A percentile compares a stretch with the other conserved stretches of the same genome.
These are phyloP conservation scores for Massarina eburnea DNA, from an alignment of 2,329 filamentous ascomycete species.

Conservation along the genomic window DNA sequence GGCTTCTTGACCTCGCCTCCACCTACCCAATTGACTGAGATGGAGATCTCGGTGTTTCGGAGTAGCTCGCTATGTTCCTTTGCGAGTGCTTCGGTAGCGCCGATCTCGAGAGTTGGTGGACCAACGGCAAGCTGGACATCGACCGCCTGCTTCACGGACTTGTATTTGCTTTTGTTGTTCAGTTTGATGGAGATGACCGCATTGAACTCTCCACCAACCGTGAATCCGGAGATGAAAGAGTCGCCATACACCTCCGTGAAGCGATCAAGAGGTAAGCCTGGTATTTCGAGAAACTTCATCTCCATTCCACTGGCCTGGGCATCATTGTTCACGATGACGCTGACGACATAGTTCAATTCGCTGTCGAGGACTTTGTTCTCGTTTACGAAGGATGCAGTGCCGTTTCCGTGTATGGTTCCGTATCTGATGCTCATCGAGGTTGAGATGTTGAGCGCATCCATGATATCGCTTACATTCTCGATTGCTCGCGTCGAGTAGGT, in stretches of 20 bases:
- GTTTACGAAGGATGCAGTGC: slow-evolving; percentile 32
- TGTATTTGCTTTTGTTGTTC: slow-evolving; percentile 33
- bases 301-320: slow-evolving; percentile 15
- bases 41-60: slow-evolving; percentile 34
- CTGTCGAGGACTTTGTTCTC: slow-evolving; percentile 34
- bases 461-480: slow-evolving; percentile 42
- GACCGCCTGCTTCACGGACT: slow-evolving; percentile 35
- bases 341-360: slow-evolving; percentile 34
- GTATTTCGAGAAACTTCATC: slow-evolving; percentile 31
- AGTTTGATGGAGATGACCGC: slow-evolving; percentile 38
- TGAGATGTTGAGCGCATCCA: slow-evolving; percentile 44
- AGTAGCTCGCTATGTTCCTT: slow-evolving; percentile 26
- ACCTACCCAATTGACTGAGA: slow-evolving; percentile 38
- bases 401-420: slow-evolving; percentile 40
- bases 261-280: slow-evolving; percentile 24
- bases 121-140: slow-evolving; percentile 32
- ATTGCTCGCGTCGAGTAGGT: slow-evolving; percentile 34
- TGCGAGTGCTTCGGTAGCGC: slow-evolving; percentile 22
- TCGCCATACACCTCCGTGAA: slow-evolving; percentile 41
- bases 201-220: slow-evolving; percentile 38
- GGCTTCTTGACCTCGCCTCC: slow-evolving; percentile 39
- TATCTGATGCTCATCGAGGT: slow-evolving; percentile 43
- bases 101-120: slow-evolving; percentile 25
- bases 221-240: slow-evolving; percentile 37
- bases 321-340: slow-evolving; percentile 32